Conservation (phyloP, 495 filamentous ascomycete species). For the Hypoxylon subgilvum region DNA sequence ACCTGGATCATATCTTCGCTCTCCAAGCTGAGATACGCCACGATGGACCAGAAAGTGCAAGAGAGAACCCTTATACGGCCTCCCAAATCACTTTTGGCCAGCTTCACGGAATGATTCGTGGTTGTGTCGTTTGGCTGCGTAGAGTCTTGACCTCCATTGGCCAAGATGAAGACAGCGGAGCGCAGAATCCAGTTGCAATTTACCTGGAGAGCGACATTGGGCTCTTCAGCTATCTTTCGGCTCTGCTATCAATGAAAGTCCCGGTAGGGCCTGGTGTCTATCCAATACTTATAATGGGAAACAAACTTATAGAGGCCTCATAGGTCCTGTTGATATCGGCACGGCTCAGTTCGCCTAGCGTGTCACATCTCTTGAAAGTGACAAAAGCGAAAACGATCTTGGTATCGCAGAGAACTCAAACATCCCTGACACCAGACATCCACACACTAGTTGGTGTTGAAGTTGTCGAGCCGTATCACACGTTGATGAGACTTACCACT, state of each 20-base stretch:
- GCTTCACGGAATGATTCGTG: background rate
- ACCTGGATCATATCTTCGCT: conserved; percentile 14
- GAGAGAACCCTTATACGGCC: background rate
- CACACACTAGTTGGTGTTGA: background rate
- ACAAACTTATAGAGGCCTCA: background rate
- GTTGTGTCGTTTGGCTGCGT: conserved; percentile 10
- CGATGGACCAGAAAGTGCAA: background rate
- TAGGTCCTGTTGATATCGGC: conserved; percentile 41
- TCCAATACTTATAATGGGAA: background rate
- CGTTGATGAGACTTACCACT: background rate
- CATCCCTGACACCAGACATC: background rate
- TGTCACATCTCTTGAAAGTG: conserved; percentile 36
- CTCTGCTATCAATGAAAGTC: conserved; percentile 39
- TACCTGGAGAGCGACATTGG: conserved; percentile 46
- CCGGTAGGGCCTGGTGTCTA: conserved; percentile 30
- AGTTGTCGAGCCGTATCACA: conserved; percentile 1
- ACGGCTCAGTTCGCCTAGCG: conserved; percentile 38
- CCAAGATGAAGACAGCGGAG: conserved; percentile 9
- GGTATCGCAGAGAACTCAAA: conserved; percentile 29
- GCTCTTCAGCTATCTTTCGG: conserved; percentile 39
- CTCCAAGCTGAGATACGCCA: conserved; percentile 10
- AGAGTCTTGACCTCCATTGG: background rate
- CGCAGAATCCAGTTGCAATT: conserved; percentile 39
- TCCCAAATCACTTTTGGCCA: conserved; percentile 4
- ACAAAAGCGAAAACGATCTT: conserved; percentile 32